Conservation (phyloP, 176 grass and related monocot genomes). For the Lolium perenne region DNA sequence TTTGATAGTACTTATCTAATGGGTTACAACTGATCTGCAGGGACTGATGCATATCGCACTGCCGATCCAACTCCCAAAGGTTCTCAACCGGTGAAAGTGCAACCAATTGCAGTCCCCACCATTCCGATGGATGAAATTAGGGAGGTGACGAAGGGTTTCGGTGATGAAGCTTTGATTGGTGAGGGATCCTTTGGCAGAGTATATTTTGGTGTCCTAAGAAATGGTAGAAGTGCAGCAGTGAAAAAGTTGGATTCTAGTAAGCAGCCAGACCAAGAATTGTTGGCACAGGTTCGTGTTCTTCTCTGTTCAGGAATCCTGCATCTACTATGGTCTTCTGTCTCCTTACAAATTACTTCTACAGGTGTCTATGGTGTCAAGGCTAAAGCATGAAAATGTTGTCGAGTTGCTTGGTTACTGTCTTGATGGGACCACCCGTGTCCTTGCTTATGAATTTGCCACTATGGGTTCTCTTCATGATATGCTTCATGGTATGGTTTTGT, state of each 20-base stretch:
- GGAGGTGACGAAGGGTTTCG: slow-evolving; percentile 82
- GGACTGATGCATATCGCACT: slow-evolving; percentile 58
- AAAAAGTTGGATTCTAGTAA: slow-evolving; percentile 91
- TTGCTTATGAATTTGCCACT: slow-evolving; percentile 82
- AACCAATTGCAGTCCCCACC: slow-evolving; percentile 76
- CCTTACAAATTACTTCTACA: slow-evolving; percentile 42
- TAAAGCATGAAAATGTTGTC: slow-evolving; percentile 86
- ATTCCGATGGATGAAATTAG: slow-evolving; percentile 78
- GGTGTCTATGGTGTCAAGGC: slow-evolving; percentile 76
- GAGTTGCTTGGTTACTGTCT: slow-evolving; percentile 84
- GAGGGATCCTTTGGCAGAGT: slow-evolving; percentile 90
- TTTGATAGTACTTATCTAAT: slow-evolving; percentile 17
- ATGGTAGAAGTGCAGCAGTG: slow-evolving; percentile 64
- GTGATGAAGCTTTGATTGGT: slow-evolving; percentile 83
- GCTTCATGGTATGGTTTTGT: slow-evolving; percentile 70
- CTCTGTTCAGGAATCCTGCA: slow-evolving; percentile 21
- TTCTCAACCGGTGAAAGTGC: slow-evolving; percentile 64
- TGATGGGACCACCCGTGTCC: slow-evolving; percentile 64
- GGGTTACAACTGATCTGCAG: slow-evolving; percentile 39
- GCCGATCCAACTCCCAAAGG: slow-evolving; percentile 71
- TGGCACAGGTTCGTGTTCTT: slow-evolving; percentile 60
- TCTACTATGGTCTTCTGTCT: background rate
- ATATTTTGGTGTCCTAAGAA: slow-evolving; percentile 76
- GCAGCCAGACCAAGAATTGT: slow-evolving; percentile 89
- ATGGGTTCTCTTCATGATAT: slow-evolving; percentile 91